Conservation (phyloP, 2,329 filamentous ascomycete species). For the Talaromyces pinophilus region DNA sequence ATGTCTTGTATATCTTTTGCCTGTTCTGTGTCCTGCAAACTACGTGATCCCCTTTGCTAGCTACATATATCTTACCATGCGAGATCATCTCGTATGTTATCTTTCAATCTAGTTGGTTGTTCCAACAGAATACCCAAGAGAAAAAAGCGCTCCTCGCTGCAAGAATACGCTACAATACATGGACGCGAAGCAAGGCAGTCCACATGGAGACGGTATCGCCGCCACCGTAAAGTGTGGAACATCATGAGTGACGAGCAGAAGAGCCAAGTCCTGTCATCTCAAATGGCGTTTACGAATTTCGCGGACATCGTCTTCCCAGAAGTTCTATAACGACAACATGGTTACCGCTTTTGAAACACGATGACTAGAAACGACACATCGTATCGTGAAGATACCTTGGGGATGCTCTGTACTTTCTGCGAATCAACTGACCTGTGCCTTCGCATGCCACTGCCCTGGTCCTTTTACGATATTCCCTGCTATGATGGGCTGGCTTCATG, state of each 20-base stretch:
- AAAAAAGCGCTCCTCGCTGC: too few relatives aligned
- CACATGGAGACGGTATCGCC: neutral
- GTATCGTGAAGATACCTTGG: neutral
- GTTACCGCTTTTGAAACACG: neutral
- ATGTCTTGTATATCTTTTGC: neutral
- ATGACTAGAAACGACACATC: neutral
- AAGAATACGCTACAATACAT: neutral
- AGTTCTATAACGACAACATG: neutral
- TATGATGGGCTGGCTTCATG: neutral
- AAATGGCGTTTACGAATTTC: neutral
- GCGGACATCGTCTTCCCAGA: neutral
- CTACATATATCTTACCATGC: neutral
- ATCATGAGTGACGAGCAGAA: neutral
- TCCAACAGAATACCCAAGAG: neutral
- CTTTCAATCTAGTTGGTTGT: neutral
- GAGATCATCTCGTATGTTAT: neutral
- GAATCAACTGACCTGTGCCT: neutral
- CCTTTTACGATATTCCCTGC: neutral
- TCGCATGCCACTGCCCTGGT: neutral
- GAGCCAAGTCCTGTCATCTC: neutral
- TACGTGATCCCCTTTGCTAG: neutral
- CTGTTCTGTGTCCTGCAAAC: neutral
- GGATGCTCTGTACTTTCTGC: neutral
- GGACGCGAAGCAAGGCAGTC: neutral
- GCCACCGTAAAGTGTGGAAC: neutral